Base-by-base conservation (phyloP, 2,329 filamentous ascomycete species). In the Rachicladosporium sp. region DNA sequence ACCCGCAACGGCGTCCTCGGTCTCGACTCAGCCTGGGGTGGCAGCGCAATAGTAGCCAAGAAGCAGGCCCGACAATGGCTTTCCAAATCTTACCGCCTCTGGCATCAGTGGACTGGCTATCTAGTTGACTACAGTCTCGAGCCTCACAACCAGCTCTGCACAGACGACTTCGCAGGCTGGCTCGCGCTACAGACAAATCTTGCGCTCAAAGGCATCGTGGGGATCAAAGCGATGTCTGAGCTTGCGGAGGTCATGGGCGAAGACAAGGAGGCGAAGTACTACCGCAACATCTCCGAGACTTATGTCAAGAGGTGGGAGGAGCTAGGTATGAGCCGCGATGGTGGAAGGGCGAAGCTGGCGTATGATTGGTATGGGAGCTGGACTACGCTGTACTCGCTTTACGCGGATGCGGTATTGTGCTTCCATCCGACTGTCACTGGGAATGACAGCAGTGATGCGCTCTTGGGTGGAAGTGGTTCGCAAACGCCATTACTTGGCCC, bases 361-460 rank as follows among this genome's bases (percentile, higher is more conserved):
- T 93, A 93, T 62, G 73, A 85, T 54, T 78, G 80, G 68, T 81
- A 82, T 48, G 82, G 82, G 10, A 84, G 80, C 37, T 88, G 82
- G 82, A 86, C 82, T 5, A 86, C 81, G 0, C 70, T 93, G 29
- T 93, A 93, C 67, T 89, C 87, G 55, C 70, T 93, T 19, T 93
- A 85, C 62, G 76, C 80, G 10, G 85, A 93, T 62, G 76, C 75
- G 21, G 68, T 89, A 13, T 73, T 91, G 29, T 91, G 84, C 63
- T 91, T 91, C 67, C 82, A 88, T 52, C 68, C 46, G 65, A 36
- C 54, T 54, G 10, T 51, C 50, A 48, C 50, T 27, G 42, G 42
- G 31, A 46, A 42, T 27, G 38, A 36, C 33, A 36, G 21, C 12
- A 15, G 31, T 31, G 37, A 35, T n/a, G 15, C 30, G 4, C 19